A percentile compares a stretch with the other conserved stretches of the same genome.
These are phyloP conservation scores for Meira miltonrushii DNA, from an alignment of 1,284 basidiomycete genomes.

Conservation along the genomic window DNA sequence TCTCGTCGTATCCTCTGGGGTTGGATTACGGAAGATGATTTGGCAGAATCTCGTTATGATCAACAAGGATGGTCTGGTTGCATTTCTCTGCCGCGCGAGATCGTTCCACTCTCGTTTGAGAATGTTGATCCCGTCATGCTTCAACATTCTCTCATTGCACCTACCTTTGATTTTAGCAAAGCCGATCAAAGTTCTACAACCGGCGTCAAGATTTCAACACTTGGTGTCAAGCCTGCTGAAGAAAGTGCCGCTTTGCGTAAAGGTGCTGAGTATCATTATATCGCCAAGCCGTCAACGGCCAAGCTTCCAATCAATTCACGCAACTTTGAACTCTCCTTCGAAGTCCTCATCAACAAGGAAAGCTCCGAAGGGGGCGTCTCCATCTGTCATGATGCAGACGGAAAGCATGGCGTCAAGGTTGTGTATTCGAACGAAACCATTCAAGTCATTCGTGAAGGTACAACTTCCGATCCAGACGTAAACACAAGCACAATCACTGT, in stretches of 20 bases:
- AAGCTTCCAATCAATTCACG: not conserved
- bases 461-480: slow-evolving; percentile 16
- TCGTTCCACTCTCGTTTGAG: slow-evolving; percentile 20
- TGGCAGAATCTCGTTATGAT: slow-evolving; percentile 25
- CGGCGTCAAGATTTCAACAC: not conserved
- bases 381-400: not conserved
- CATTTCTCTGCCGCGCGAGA: slow-evolving; percentile 30
- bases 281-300: not conserved
- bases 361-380: not conserved
- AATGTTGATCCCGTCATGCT: not conserved
- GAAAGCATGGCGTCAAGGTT: not conserved
- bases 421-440: not conserved
- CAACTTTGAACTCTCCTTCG: not conserved
- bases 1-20: slow-evolving; percentile 34
- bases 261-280: not conserved
- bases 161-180: slow-evolving; percentile 2
- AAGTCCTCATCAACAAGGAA: not conserved
- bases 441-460: not conserved
- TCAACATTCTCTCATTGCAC: not conserved
- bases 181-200: not conserved
- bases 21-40: slow-evolving; percentile 39
- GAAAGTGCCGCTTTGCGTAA: slow-evolving; percentile 2
- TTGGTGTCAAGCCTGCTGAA: not conserved
- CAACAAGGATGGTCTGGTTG: slow-evolving; percentile 35
- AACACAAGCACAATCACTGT: slow-evolving; percentile 20